These are phyloP conservation scores for Coniochaeta pulveracea DNA, from an alignment of 2,329 filamentous ascomycete genomes.

Conservation along the genomic window DNA sequence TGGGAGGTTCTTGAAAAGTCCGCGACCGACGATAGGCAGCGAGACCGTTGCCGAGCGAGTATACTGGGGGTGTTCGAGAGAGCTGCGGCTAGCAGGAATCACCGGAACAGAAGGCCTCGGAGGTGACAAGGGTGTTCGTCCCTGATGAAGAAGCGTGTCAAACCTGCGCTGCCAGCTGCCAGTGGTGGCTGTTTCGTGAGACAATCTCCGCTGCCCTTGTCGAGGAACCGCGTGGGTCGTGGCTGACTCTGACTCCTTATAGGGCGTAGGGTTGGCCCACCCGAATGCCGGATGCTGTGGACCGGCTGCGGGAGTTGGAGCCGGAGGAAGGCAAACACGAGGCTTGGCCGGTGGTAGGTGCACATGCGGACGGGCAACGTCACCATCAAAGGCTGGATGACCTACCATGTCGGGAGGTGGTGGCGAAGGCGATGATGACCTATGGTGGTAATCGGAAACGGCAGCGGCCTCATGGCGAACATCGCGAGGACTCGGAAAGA, in stretches of 20 bases:
- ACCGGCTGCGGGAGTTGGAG: constrained; percentile 24
- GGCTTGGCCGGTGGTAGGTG: constrained; percentile 59
- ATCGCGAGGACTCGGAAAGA: constrained; percentile 50
- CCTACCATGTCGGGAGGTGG: constrained; percentile 60
- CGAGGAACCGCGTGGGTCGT: too few species aligned
- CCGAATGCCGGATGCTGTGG: constrained; percentile 13
- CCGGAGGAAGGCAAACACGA: constrained; percentile 70
- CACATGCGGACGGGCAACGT: constrained; percentile 54
- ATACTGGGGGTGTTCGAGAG: constrained; percentile 40
- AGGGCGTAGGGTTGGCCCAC: constrained; percentile 23
- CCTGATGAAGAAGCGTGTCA: constrained; percentile 63
- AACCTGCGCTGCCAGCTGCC: constrained; percentile 64
- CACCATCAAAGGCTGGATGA: constrained; percentile 63
- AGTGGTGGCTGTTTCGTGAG: constrained; percentile 6
- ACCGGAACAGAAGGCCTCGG: constrained; percentile 51
- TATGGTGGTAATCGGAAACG: constrained; percentile 18
- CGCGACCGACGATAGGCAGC: constrained; percentile 33
- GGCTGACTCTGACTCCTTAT: constrained; percentile 15
- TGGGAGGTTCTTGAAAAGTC: constrained; percentile 7
- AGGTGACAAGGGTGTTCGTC: constrained; percentile 44
- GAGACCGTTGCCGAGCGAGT: constrained; percentile 53
- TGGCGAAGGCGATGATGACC: constrained; percentile 53
- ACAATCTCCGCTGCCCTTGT: too few species aligned
- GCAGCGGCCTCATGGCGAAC: constrained; percentile 24
- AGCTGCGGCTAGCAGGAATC: constrained; percentile 56